Evolutionary conservation across 345 rosid genomes (phyloP), one percentile per base, ranked within the genome.

Genomic region (Luvunga scandens): DNA sequence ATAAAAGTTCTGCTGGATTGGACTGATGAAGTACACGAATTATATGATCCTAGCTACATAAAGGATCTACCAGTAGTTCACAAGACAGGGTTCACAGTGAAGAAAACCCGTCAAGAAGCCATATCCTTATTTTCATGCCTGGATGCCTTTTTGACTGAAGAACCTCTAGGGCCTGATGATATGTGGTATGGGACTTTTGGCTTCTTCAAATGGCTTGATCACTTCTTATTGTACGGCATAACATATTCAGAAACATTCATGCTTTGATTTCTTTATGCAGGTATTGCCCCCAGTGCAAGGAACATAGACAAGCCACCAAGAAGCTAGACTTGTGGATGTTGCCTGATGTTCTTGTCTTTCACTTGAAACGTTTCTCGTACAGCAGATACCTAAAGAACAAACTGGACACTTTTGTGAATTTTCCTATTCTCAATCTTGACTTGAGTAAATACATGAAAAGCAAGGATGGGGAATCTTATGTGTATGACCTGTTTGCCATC

Each of bases 61-160:
- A 88, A 84, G 85, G 94, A 91, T 84, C 84, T 93, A 19, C 99
- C 99, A 5, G 93, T 80, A 80, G 97, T 93, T 65, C 82, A 83
- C 55, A 92, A 90, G 89, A 84, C 87, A 50, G 91, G 84, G 67
- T 85, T 83, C 79, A 81, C 81, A 24, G 88, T 82, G 19, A 96
- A 96, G 85, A 94, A 94, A 84, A 91, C 97, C 66, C 85, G 84
- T 75, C 90, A 92, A 80, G 97, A 92, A 86, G 89, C 93, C 65
- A 89, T 91, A 75, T 89, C 97, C 30, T 79, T 95, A 73, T 95
- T 91, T 89, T 92, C 97, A n/a, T 95, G 99, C 80, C 83, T 95
- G 86, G 99, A 93, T 83, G 96, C 95, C 24, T 93, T 91, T 86
- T 79, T 95, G 93, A 91, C 87, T 56, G 99, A 95, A 84, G 99